Evolutionary conservation across 495 filamentous ascomycete species (phyloP).

Genomic region (Pyrenula massariospora): DNA sequence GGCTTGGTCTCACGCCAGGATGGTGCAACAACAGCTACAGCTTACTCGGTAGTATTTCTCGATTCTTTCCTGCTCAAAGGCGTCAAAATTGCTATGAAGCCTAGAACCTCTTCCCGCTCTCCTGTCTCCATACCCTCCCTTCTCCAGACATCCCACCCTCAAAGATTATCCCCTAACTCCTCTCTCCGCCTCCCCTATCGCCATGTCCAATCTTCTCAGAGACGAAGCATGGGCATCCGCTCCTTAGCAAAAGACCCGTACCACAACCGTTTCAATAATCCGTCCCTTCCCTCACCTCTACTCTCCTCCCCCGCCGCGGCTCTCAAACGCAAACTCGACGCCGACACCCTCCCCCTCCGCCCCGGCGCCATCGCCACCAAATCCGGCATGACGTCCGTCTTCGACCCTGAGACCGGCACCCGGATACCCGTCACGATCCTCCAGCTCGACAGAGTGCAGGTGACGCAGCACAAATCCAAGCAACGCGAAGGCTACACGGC

Average conservation of each 20-base stretch:
- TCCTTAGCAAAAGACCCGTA: slow-evolving; percentile 33
- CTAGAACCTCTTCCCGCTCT: background rate
- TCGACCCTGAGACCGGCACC: slow-evolving; percentile 59
- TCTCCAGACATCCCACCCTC: background rate
- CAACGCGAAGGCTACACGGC: slow-evolving; percentile 79
- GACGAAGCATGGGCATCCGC: slow-evolving; percentile 34
- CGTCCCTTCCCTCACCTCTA: slow-evolving; percentile 38
- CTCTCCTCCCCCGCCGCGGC: slow-evolving; percentile 67
- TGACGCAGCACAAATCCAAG: slow-evolving; percentile 71
- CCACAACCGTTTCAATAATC: slow-evolving; percentile 32
- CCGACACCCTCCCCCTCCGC: slow-evolving; percentile 62
- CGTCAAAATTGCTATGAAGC: background rate
- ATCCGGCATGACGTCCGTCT: slow-evolving; percentile 90
- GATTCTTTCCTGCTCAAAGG: no score
- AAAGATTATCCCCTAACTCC: background rate
- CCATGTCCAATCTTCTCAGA: background rate
- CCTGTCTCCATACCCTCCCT: background rate
- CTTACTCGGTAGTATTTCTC: no score
- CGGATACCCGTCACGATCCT: slow-evolving; percentile 83
- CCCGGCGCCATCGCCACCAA: slow-evolving; percentile 78
- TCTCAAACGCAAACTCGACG: slow-evolving; percentile 64
- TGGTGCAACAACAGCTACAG: no score
- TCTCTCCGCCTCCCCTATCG: background rate
- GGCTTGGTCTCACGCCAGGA: no score
- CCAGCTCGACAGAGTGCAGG: slow-evolving; percentile 85